Base-by-base conservation (phyloP, 345 rosid species). In the Noccaea caerulescens region DNA sequence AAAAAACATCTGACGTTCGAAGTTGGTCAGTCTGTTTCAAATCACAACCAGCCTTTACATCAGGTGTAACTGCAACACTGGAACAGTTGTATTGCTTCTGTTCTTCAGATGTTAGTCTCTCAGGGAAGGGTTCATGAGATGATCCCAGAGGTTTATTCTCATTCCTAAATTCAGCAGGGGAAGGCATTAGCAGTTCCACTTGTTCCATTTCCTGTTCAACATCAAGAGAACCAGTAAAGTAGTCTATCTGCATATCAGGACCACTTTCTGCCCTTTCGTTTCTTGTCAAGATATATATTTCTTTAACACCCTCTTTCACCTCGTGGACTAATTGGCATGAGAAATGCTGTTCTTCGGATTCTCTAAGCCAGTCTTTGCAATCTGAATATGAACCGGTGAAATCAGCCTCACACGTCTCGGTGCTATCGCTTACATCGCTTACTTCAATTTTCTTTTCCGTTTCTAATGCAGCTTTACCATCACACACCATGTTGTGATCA, bases 341-440 rank as follows among this genome's bases (percentile, higher is more conserved):
- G 41, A 66, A 42, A 39, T 69, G 71, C 12, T 54, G 78, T 70
- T 72, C 67, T 75, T 75, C 86, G 36, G 59, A 43, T 73, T 80
- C 78, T 25, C 68, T 66, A 54, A 46, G 13, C 53, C 41, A 62
- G 64, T 56, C 45, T 23, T 47, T 79, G 51, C 57, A 54, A 6
- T 42, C 66, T 10, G 68, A 45, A 54, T 53, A 61, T 69, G 56
- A 55, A 78, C 59, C 63, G 46, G 23, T 8, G 33, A 39, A 57
- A 38, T 33, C 65, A 71, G 72, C 32, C 56, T 71, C 65, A 72
- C 66, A 46, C 42, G 46, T 70, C 58, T 54, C 73, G 52, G 65
- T 13, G 61, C 23, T 75, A 8, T 43, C 23, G 36, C 54, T 59
- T 51, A 71, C 13, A 8, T 43, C 14, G 36, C 54, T 59, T 51